Evolutionary conservation across 2,329 filamentous ascomycete species (phyloP).

Genomic region (Tolypocladium capitatum): DNA sequence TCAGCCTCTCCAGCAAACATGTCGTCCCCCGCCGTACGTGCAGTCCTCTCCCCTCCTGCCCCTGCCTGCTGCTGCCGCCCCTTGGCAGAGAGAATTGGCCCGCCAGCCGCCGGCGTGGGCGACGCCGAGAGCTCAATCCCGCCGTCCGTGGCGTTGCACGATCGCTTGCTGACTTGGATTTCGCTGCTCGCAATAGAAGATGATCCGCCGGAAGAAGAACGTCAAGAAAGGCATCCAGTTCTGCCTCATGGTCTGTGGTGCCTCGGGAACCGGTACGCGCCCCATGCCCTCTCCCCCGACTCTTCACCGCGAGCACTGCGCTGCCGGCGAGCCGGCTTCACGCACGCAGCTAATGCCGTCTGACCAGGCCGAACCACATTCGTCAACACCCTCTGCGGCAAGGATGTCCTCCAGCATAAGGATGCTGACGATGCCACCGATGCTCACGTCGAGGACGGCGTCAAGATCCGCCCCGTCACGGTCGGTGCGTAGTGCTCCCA

Average conservation of each 20-base stretch:
- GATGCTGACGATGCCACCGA: conserved; percentile 81
- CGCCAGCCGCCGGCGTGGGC: neutral
- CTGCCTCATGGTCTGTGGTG: conserved; percentile 99
- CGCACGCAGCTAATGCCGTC: neutral
- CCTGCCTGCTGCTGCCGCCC: neutral
- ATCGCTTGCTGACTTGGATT: conserved; percentile 13
- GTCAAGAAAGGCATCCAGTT: conserved; percentile 99
- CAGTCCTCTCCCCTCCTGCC: conserved; percentile 1
- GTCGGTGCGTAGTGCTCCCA: conserved; percentile 50
- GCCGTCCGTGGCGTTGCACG: neutral
- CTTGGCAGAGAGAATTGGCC: neutral
- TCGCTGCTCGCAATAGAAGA: conserved; percentile 44
- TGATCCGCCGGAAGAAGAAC: conserved; percentile 99
- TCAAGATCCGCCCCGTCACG: conserved; percentile 97
- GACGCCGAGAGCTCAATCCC: neutral
- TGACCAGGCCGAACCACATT: conserved; percentile 83
- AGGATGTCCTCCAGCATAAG: conserved; percentile 81
- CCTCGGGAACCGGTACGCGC: conserved; percentile 82
- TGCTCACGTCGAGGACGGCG: conserved; percentile 88
- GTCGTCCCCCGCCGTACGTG: conserved; percentile 12
- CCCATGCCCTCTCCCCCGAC: conserved; percentile 1
- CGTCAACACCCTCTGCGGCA: conserved; percentile 97
- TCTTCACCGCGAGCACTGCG: neutral
- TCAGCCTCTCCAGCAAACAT: conserved; percentile 8
- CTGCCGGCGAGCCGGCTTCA: neutral